Evolutionary conservation across 805 yeast species (phyloP).

Genomic region (Peterozyma xylosa): DNA sequence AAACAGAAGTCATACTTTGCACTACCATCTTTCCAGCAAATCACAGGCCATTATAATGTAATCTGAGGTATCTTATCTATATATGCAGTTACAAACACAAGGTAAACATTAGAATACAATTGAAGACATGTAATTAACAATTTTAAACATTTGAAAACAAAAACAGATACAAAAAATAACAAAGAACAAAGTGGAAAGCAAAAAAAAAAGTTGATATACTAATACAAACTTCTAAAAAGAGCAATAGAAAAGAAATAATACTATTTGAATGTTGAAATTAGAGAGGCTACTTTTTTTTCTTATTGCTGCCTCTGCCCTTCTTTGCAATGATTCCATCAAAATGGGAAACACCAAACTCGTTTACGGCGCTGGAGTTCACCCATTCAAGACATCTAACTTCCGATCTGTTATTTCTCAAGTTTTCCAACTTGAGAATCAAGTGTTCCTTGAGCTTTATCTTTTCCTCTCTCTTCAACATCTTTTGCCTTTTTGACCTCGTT

Average conservation of each 20-base stretch:
- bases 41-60: too few relatives aligned
- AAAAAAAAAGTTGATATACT: background rate
- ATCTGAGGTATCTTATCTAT: too few relatives aligned
- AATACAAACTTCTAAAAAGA: background rate
- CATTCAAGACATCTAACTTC: slow-evolving; percentile 44
- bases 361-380: slow-evolving; percentile 55
- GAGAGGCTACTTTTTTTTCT: slow-evolving; percentile 8
- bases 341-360: slow-evolving; percentile 40
- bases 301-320: slow-evolving; percentile 12
- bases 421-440: slow-evolving; percentile 21
- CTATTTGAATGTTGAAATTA: too few relatives aligned
- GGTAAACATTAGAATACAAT: too few relatives aligned
- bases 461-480: slow-evolving; percentile 22
- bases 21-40: too few relatives aligned
- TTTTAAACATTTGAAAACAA: too few relatives aligned
- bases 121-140: too few relatives aligned
- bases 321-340: slow-evolving; percentile 39
- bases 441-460: slow-evolving; percentile 18
- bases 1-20: background rate
- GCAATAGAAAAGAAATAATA: too few relatives aligned
- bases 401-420: slow-evolving; percentile 30
- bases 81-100: too few relatives aligned
- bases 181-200: background rate
- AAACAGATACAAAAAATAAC: background rate
- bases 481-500: slow-evolving; percentile 23